Base-by-base conservation (phyloP, 108 stramenopile species). In the Cyclotella cryptica region DNA sequence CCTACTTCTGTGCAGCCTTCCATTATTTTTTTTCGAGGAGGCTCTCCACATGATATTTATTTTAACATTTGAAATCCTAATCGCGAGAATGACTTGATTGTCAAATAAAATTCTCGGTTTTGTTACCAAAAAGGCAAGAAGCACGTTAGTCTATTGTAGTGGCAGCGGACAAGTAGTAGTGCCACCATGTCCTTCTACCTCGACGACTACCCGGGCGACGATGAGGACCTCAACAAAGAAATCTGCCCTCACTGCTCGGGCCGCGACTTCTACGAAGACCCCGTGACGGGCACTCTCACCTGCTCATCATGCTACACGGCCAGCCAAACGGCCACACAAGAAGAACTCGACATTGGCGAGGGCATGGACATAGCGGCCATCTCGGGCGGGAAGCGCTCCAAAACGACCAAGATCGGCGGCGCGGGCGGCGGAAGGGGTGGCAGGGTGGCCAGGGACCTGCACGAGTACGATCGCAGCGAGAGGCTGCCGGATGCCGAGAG, bases 281-380 rank as follows among this genome's bases (percentile, higher is more conserved):
- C 83, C 39, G 66, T 84, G 0, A 77, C 84, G 5, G 89, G 89
- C n/a, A 66, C 66, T 15, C 72, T 88, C 41, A 80, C 70, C 15
- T 93, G 92, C 65, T 80, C 79, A 12, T 74, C 69, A n/a, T 93
- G 92, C 74, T 91, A 79, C 61, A 90, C 88, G 3, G 89, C 91
- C 72, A 86, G 83, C 28, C 92, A 90, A 83, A 86, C 78, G 0
- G 74, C 77, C 14, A 80, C 85, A 21, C 79, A 86, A 67, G 81
- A 86, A 60, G 87, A 86, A 61, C 47, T 93, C 10, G 92, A 91
- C 28, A 77, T 79, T 27, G 89, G 88, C 7, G 89, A 91, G 12
- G 65, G 71, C 28, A 40, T 82, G 22, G 84, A 66, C 0, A 45
- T 93, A 64, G 86, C 80, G 0, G 89, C 84, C 66, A 71, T 70